Evolutionary conservation across 2,329 filamentous ascomycete species (phyloP), one percentile per base, ranked within the genome.

Genomic region (Cladosporium sp.): DNA sequence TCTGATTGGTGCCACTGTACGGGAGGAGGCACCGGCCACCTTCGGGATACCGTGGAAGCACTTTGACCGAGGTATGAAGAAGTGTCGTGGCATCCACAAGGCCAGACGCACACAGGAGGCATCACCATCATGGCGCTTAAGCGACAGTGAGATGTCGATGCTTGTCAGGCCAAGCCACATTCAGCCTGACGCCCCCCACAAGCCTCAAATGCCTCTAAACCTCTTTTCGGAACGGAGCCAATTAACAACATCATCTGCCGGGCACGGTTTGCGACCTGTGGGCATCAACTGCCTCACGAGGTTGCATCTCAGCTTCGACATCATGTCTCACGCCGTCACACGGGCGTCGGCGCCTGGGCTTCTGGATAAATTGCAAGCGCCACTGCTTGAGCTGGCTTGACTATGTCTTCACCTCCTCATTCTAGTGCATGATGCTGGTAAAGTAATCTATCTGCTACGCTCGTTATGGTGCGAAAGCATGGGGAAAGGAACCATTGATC

Each of bases 401-500:
- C 43, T 40, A 48, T 16, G 15, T 35, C 32, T 16, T 35, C 32
- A 35, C 32, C 22, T 35, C 32, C 32, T n/a, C 32, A 35, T 15
- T 35, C 4, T 48, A 20, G 13, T 48, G 25, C 16, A 12, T 30
- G 43, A 32, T 25, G 16, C 43, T 18, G 15, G 16, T 18, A 40
- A 22, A 19, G 35, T 27, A 48, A 39, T 48, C 13, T 48, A 48
- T 25, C 38, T 25, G 43, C 27, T 48, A 40, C 43, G 27, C 19
- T 20, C 25, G 36, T 35, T 27, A 32, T n/a, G 18, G n/a, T 22
- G 6, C 6, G 32, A 16, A 15, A 3, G n/a, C 15, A 16, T 35
- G 32, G 32, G 12, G n/a, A 16, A 7, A 35, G 12, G 32, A 35
- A 35, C 32, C 32, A 15, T 15, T 35, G 12, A 35, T 35, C 32